phyloP scores from a whole-genome alignment of 768 basidiomycete genomes.

The Collybia mongolica region DNA sequence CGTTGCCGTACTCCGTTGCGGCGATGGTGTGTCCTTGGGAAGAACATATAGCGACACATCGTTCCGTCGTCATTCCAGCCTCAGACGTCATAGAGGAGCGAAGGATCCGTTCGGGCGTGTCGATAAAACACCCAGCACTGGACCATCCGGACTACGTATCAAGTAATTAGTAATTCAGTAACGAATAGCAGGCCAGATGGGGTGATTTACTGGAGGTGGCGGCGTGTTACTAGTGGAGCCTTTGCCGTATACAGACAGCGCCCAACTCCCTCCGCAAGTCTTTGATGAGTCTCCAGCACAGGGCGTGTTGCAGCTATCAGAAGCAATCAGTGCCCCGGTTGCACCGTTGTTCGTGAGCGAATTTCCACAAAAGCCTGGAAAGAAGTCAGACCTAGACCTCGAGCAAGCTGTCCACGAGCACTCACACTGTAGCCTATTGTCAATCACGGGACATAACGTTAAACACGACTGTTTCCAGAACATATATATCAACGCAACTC shows the following conservation, averaged over 20 bases:
- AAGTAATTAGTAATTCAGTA: background rate
- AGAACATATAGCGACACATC: conserved; percentile 26
- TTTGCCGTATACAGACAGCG: conserved; percentile 17
- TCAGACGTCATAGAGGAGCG: conserved; percentile 17
- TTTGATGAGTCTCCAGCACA: conserved; percentile 16
- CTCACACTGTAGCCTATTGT: conserved; percentile 12
- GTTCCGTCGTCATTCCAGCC: conserved; percentile 27
- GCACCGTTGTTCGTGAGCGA: conserved; percentile 29
- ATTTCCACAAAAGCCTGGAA: conserved; percentile 24
- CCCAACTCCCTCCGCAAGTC: conserved; percentile 16
- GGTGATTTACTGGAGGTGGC: background rate
- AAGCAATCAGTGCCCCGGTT: conserved; percentile 20
- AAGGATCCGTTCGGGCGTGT: conserved; percentile 27
- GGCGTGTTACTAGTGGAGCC: background rate
- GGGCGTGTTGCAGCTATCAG: conserved; percentile 16
- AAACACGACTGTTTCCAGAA: too few relatives aligned
- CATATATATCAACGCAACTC: background rate
- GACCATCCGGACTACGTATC: conserved; percentile 19
- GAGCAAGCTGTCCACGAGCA: background rate
- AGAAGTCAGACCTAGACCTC: background rate
- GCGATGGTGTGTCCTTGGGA: conserved; percentile 28
- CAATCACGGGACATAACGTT: too few relatives aligned
- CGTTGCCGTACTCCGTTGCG: conserved; percentile 29
- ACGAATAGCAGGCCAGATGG: background rate
- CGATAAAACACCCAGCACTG: conserved; percentile 30